Evolutionary conservation across 140 eudicot genomes (phyloP).

Genomic region (Stevia rebaudiana): DNA sequence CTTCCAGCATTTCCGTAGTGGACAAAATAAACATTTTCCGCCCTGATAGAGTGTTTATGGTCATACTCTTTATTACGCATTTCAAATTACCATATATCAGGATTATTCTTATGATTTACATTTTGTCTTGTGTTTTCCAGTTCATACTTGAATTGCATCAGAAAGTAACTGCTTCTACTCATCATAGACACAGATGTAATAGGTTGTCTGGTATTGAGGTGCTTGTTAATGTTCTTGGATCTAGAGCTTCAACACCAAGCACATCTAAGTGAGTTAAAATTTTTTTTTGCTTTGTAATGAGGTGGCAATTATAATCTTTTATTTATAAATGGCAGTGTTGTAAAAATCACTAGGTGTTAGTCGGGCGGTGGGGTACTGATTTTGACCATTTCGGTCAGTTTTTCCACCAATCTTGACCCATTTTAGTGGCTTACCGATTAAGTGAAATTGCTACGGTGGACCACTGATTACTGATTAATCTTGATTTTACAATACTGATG

Average conservation of each 20-base stretch:
- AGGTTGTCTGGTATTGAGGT: slow-evolving; percentile 88
- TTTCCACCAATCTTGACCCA: too few species aligned
- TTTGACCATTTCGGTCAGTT: too few species aligned
- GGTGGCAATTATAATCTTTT: neutral
- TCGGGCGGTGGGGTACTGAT: too few species aligned
- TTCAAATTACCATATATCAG: neutral
- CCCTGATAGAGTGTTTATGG: slow-evolving; percentile 97
- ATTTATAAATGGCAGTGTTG: neutral
- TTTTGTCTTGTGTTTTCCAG: slow-evolving; percentile 43
- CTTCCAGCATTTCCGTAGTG: slow-evolving; percentile 41
- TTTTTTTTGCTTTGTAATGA: slow-evolving; percentile 7
- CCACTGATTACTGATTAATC: too few species aligned
- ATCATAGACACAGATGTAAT: slow-evolving; percentile 68
- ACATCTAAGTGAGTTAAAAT: slow-evolving; percentile 62
- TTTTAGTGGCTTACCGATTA: too few species aligned
- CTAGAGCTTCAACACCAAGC: slow-evolving; percentile 80
- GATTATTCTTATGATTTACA: neutral
- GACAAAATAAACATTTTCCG: slow-evolving; percentile 92
- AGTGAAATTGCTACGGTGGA: too few species aligned
- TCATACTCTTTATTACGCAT: slow-evolving; percentile 16
- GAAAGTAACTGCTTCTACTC: slow-evolving; percentile 74
- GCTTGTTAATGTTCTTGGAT: slow-evolving; percentile 74
- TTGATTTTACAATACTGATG: too few species aligned
- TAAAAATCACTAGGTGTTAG: too few species aligned
- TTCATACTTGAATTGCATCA: slow-evolving; percentile 79